Evolutionary conservation across 257 asterid genomes (phyloP), one percentile per base, ranked within the genome.

Genomic region (Hygrophila difformis): DNA sequence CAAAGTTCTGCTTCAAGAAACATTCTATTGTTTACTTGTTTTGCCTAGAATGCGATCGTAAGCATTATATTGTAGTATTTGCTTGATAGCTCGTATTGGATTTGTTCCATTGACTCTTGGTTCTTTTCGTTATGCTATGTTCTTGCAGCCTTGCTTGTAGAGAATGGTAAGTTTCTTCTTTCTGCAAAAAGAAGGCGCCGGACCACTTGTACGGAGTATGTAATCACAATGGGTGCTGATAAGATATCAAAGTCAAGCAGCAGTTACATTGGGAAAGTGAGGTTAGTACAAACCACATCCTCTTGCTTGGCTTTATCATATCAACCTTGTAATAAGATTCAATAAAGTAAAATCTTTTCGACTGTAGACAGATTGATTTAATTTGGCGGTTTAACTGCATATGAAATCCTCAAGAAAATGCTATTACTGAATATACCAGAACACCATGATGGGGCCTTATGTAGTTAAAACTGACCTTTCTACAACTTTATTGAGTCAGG

Each of bases 161-260:
- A 88, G 70, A 84, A 84, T 48, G 97, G 97, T 31, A 88, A 88
- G 71, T 88, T 88, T 63, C 97, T 88, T 61, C 97, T 88, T 67
- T 84, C 94, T 40, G 95, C 97, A 37, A 88, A 84, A 70, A 69
- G 97, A 67, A 84, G 87, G 10, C 91, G 95, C 26, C 68, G 97
- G 50, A 84, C 95, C 44, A 88, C 97, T 14, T 84, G 84, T 75
- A 88, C 95, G 1, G 97, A 88, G 71, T 88, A 88, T 64, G 79
- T 88, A 17, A 81, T 88, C 77, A 84, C 97, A 11, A 88, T 82
- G 87, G 87, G 81, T 31, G 95, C 95, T 13, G 94, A 81, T 49
- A 73, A 84, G 51, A 81, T 88, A 54, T 88, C 97, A 22, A 67
- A 93, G 73, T 84, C 97, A 23, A 81, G 94, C 57, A 84, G 71